Base-by-base conservation (phyloP, 1,139 yeast genomes). In the Protomyces lactucae-debilis region DNA sequence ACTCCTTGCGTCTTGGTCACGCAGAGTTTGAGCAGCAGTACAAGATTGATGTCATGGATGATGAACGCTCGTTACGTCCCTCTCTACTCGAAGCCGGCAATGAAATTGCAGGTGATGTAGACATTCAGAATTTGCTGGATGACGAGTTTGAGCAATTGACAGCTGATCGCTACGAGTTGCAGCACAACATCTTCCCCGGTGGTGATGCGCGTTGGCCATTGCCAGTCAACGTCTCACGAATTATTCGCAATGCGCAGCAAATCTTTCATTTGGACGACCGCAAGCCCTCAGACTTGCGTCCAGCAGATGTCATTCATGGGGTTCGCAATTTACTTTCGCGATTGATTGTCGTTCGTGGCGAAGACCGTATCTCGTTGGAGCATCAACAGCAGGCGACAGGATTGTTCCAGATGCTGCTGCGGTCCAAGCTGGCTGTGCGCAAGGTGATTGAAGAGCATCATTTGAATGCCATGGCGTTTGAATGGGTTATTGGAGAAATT, bases 211-310 rank as follows among this genome's bases (percentile, higher is more conserved):
- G 69, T 25, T 93, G 98, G 97, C 99, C 98, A 69, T 81, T 95
- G 71, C 99, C 99, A 23, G 99, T 93, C 55, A 95, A 95, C 73
- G 84, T 95, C 72, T 88, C 97, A 75, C 96, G 99, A 82, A 88
- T 95, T 67, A 83, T 95, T 70, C 98, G 93, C 76, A 95, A 95
- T 74, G 95, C 99, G 21, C 98, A 93, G 78, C 97, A 93, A 75
- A 91, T 93, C 68, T 93, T 93, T 86, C 95, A 88, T 72, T 85
- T 89, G 71, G 99, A 95, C 70, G 87, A 91, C 72, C 84, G 88
- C 64, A 89, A 87, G 75, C 95, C 97, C 4, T 87, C 95, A 68
- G 97, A 95, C 76, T 81, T 95, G 75, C 87, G 91, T 14, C 83
- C 95, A 67, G 85, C 85, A 53, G 97, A 92, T 71, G 83, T 93